Conservation (phyloP, 2,329 filamentous ascomycete genomes). For the Talaromyces sp. region DNA sequence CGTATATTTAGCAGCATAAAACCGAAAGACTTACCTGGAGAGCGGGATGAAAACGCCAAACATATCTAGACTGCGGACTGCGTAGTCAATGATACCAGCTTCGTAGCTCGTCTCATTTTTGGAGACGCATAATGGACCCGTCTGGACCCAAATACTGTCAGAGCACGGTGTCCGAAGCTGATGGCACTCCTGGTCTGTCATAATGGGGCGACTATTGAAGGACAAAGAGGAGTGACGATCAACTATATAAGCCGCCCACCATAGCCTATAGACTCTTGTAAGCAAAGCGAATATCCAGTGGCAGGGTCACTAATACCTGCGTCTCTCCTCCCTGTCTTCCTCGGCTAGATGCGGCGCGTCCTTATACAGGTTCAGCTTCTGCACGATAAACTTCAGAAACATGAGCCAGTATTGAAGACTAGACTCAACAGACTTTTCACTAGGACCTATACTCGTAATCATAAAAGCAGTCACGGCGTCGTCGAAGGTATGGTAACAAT, state of each 20-base stretch:
- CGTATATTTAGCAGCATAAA: neutral
- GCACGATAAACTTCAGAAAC: conserved; percentile 4
- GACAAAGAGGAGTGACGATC: conserved; percentile 4
- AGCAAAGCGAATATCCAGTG: neutral
- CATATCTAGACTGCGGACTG: neutral
- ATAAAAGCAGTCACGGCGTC: conserved; percentile 3
- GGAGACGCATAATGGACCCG: neutral
- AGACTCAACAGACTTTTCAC: conserved; percentile 5
- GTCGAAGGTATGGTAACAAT: conserved; percentile 1
- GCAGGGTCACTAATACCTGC: neutral
- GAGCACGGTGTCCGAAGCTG: neutral
- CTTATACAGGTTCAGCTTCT: neutral
- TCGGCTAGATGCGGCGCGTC: neutral
- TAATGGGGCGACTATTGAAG: conserved; percentile 1
- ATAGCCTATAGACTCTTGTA: neutral
- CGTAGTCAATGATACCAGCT: neutral
- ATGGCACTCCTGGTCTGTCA: conserved; percentile 2
- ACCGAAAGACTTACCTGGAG: neutral
- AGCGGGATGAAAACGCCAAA: conserved; percentile 3
- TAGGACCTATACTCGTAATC: conserved; percentile 4
- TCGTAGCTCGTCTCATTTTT: neutral
- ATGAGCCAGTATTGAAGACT: conserved; percentile 8
- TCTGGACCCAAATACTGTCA: conserved; percentile 1
- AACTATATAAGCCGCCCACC: conserved; percentile 3
- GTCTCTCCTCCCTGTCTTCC: conserved; percentile 6